These are phyloP conservation scores for Spathaspora girioi DNA, from an alignment of 805 yeast species.

Conservation along the genomic window DNA sequence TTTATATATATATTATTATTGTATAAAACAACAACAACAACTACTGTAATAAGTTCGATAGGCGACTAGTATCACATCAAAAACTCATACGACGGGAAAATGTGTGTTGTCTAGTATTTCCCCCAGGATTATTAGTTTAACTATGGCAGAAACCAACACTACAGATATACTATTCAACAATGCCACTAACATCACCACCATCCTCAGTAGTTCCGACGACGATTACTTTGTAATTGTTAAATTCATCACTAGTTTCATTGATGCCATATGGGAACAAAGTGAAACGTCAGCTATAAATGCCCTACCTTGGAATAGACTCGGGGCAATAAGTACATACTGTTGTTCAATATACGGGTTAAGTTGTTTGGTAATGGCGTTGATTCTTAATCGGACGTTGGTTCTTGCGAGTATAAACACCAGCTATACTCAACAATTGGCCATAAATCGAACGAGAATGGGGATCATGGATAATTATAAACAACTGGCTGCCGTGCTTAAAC, in stretches of 20 bases:
- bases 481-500: slow-evolving; percentile 16
- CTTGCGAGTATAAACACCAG: slow-evolving; percentile 33
- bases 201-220: not conserved
- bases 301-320: slow-evolving; percentile 10
- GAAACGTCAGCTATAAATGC: slow-evolving; percentile 4
- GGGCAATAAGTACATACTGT: slow-evolving; percentile 22
- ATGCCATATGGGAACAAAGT: slow-evolving; percentile 15
- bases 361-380: slow-evolving; percentile 35
- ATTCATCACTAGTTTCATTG: slow-evolving; percentile 8
- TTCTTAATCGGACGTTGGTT: slow-evolving; percentile 34
- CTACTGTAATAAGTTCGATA: too few species aligned
- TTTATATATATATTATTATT: too few species aligned
- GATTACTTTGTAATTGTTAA: slow-evolving; percentile 4
- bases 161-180: not conserved
- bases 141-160: not conserved
- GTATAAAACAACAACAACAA: too few species aligned
- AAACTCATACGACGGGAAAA: not conserved
- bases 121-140: not conserved
- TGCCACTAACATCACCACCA: not conserved
- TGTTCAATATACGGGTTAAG: slow-evolving; percentile 35
- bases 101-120: too few species aligned
- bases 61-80: too few species aligned
- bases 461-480: slow-evolving; percentile 1
- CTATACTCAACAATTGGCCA: slow-evolving; percentile 17
- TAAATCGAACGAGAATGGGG: slow-evolving; percentile 12